These are phyloP conservation scores for Pseudotsuga menziesii DNA, from an alignment of 75 land plant genomes.

Conservation along the genomic window DNA sequence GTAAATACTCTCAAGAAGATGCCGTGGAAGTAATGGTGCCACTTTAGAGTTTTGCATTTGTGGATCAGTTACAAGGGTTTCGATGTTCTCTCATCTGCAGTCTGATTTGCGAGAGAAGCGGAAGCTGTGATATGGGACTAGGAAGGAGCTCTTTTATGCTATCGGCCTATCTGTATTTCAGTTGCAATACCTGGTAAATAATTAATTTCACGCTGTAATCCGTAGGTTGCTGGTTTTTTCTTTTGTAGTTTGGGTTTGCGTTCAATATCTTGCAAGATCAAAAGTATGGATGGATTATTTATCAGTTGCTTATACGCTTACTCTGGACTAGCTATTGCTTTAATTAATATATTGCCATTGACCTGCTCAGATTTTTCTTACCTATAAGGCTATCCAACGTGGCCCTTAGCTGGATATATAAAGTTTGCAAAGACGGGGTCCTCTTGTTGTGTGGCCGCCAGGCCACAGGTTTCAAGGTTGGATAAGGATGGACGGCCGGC, in stretches of 20 bases:
- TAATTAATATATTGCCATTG: background rate
- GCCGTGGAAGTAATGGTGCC: background rate
- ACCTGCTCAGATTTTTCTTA: background rate
- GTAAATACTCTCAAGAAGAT: background rate
- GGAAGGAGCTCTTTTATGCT: background rate
- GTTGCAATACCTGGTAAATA: background rate
- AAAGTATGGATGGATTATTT: background rate
- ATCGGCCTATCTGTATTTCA: background rate
- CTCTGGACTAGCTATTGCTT: background rate
- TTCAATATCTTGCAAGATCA: too few relatives aligned
- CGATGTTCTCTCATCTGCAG: background rate
- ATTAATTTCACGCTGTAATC: background rate
- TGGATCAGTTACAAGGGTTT: background rate
- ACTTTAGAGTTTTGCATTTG: background rate
- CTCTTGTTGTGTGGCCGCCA: constrained; percentile 5
- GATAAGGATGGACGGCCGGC: background rate
- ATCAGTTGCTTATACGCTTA: background rate
- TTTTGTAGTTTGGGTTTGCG: background rate
- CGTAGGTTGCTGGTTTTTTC: background rate
- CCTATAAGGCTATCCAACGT: background rate
- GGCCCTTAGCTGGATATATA: background rate
- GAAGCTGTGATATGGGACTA: too few relatives aligned
- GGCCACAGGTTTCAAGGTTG: background rate
- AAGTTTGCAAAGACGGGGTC: constrained; percentile 6
- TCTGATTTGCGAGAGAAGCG: background rate